phyloP scores from a whole-genome alignment of 2,329 filamentous ascomycete species.

The Lecanicillium sp. region DNA sequence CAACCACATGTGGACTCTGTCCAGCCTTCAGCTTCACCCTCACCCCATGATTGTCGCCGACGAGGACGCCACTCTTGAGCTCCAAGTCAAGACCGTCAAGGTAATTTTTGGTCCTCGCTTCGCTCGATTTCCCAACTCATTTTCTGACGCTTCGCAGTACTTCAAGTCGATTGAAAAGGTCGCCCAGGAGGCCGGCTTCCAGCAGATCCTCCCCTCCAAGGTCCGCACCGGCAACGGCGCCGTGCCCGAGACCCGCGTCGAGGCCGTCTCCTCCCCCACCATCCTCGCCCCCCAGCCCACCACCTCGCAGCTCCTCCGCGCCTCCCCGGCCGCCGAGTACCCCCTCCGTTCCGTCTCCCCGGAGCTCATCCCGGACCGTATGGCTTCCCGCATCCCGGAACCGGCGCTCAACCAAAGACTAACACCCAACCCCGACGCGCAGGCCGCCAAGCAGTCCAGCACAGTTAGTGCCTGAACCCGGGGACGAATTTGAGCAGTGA shows the following conservation, averaged over 20 bases:
- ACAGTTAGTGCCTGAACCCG: slow-evolving; percentile 22
- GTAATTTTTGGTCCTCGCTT: slow-evolving; percentile 26
- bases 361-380: slow-evolving; percentile 56
- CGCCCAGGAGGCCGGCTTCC: slow-evolving; percentile 50
- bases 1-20: slow-evolving; percentile 89
- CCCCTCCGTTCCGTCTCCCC: slow-evolving; percentile 50
- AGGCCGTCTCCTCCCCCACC: slow-evolving; percentile 37
- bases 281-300: slow-evolving; percentile 50
- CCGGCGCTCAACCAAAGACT: slow-evolving; percentile 38
- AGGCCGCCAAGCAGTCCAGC: slow-evolving; percentile 27
- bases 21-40: slow-evolving; percentile 71
- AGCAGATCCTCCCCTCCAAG: slow-evolving; percentile 51
- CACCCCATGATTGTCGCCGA: slow-evolving; percentile 80
- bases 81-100: slow-evolving; percentile 68
- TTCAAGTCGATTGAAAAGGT: slow-evolving; percentile 67
- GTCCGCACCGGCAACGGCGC: slow-evolving; percentile 47
- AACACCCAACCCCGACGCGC: slow-evolving; percentile 44
- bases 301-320: slow-evolving; percentile 48
- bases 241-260: slow-evolving; percentile 34
- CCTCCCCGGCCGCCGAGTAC: slow-evolving; percentile 50
- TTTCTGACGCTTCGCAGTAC: slow-evolving; percentile 38
- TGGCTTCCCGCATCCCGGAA: slow-evolving; percentile 52
- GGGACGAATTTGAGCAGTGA: too few relatives aligned
- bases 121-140: background rate
- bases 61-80: slow-evolving; percentile 68